Evolutionary conservation across 208 protist genomes (phyloP).

Genomic region (Crithidia expoeki): DNA sequence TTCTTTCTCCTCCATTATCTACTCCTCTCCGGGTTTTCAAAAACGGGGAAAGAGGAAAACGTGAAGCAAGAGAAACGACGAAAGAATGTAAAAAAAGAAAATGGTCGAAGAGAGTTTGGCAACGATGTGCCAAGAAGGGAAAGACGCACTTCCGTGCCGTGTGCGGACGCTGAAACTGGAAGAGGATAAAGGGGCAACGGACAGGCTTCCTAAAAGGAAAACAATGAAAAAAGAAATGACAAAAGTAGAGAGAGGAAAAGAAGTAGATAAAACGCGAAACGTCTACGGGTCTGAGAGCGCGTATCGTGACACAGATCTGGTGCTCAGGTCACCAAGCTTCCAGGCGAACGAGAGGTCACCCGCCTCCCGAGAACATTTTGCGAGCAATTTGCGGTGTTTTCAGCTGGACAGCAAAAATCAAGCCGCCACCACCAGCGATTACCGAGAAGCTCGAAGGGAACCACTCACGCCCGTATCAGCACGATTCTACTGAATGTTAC

Average conservation of each 20-base stretch:
- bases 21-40: neutral
- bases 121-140: neutral
- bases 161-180: neutral
- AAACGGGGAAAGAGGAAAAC: neutral
- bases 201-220: neutral
- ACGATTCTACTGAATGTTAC: too few species aligned
- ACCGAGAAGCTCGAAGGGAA: too few species aligned
- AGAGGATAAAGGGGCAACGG: neutral
- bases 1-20: neutral
- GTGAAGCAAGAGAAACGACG: neutral
- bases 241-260: constrained; percentile 24
- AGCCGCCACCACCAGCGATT: too few species aligned
- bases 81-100: neutral
- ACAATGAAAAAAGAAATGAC: constrained; percentile 1
- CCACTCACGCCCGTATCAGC: too few species aligned
- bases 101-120: neutral
- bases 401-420: too few species aligned
- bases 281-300: constrained; percentile 1
- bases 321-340: constrained; percentile 2
- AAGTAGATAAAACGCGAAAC: neutral
- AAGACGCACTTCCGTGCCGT: neutral
- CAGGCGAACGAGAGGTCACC: neutral
- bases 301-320: neutral
- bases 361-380: neutral
- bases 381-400: neutral